Evolutionary conservation across 495 filamentous ascomycete species (phyloP), one percentile per base, ranked within the genome.

Genomic region (Oidiodendron maius): DNA sequence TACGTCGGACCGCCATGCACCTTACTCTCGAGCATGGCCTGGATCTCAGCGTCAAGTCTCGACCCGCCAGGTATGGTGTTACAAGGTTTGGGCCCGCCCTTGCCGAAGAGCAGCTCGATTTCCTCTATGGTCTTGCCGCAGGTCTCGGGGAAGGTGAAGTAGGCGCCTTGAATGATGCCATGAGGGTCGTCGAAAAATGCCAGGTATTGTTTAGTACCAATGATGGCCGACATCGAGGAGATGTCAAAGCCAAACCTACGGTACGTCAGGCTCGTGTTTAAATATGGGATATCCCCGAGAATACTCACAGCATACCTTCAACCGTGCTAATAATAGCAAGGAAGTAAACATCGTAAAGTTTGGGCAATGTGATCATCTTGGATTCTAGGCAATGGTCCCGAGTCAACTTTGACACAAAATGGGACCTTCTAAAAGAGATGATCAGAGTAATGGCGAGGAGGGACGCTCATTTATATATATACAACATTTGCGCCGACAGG

Each of bases 171-270:
- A 12, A 73, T 67, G 38, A 80, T 63, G 6, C 76, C 80, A 22
- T 82, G 66, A 0, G 83, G 84, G 51, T 80, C 72, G 61, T 79
- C 62, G 64, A 88, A 87, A 58, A 77, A 87, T 1, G 73, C 64
- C 42, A 78, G 69, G 58, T 88, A 90, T 56, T 86, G 83, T 3
- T 75, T 52, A 12, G 83, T 83, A 18, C 78, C 78, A 58, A 89
- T 77, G 62, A 85, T 85, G 57, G 84, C 86, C 39, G 73, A 78
- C 77, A 88, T 87, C 26, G 81, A 86, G 3, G 76, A 80, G 50
- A 83, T 81, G 62, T 82, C 80, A 62, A 83, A 84, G 51, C 80
- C 78, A 52, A 82, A 81, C 17, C 70, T 70, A 36, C 48, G 3
- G 12, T 12, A 30, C 26, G 26, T 30, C 5, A 30, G 26, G 5